A percentile compares a stretch with the other conserved stretches of the same genome.
Evolutionary conservation across 1,139 yeast genomes (phyloP).

Genomic region (Kluyveromyces sp.): DNA sequence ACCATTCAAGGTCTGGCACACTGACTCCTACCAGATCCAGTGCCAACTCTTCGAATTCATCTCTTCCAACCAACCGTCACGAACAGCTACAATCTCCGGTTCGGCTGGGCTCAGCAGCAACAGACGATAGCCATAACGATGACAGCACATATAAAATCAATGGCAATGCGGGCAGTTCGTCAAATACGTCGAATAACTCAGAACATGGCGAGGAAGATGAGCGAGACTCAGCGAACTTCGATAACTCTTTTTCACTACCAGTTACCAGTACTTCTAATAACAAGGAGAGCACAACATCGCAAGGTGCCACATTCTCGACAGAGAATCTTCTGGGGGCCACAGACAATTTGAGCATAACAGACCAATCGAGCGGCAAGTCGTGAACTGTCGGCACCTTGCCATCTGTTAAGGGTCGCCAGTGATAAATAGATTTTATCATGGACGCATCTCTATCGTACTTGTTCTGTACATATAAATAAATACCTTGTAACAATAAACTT

Average conservation of each 20-base stretch:
- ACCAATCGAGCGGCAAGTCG: slow-evolving; percentile 2
- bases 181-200: neutral
- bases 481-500: slow-evolving; percentile 6
- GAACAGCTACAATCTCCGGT: neutral
- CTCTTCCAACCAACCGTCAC: neutral
- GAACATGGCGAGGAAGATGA: neutral
- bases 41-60: neutral
- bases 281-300: neutral
- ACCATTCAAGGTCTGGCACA: neutral
- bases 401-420: too few species aligned
- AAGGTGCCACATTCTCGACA: slow-evolving; percentile 11
- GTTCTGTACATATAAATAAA: neutral
- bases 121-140: neutral
- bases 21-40: slow-evolving; percentile 1
- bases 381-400: too few species aligned
- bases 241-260: slow-evolving; percentile 31
- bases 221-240: slow-evolving; percentile 13
- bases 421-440: too few species aligned
- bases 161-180: neutral
- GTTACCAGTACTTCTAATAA: slow-evolving; percentile 21
- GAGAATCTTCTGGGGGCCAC: slow-evolving; percentile 7
- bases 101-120: neutral
- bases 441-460: neutral
- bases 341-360: neutral
- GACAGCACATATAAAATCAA: neutral